These are phyloP conservation scores for Arabidopsis hybrid DNA, from an alignment of 441 rosid species.

Conservation along the genomic window DNA sequence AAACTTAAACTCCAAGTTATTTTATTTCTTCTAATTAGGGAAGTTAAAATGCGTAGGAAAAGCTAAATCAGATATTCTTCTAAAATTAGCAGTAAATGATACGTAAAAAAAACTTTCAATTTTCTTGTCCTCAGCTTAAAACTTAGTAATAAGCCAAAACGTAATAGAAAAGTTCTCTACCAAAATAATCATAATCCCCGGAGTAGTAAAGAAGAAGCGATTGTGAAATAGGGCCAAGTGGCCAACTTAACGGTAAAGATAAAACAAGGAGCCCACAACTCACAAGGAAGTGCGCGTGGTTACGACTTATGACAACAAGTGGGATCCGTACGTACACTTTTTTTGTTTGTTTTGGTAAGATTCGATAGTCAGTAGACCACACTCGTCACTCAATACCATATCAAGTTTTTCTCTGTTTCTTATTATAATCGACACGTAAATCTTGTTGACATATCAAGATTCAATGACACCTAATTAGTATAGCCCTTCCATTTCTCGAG, in stretches of 20 bases:
- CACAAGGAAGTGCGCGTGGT: constrained; percentile 13
- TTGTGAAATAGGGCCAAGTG: not conserved
- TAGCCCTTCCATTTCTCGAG: not conserved
- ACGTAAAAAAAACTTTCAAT: not conserved
- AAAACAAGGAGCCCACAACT: constrained; percentile 18
- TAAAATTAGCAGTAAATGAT: not conserved
- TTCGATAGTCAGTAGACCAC: constrained; percentile 14
- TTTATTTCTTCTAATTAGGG: not conserved
- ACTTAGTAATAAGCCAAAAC: not conserved
- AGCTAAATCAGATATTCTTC: not conserved
- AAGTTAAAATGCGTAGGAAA: not conserved
- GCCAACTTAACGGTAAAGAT: not conserved
- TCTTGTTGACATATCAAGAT: not conserved
- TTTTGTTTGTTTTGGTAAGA: not conserved
- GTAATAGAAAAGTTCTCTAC: constrained; percentile 5
- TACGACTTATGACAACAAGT: not conserved
- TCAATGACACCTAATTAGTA: not conserved
- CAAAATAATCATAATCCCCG: not conserved
- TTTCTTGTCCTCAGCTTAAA: not conserved
- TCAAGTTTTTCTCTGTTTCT: not conserved
- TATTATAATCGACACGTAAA: constrained; percentile 9
- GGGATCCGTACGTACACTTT: not conserved
- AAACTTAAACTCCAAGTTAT: not conserved
- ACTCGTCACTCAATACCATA: not conserved
- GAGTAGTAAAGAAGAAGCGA: not conserved